phyloP scores from a whole-genome alignment of 1,284 basidiomycete genomes.

The Ustilago bromivora region DNA sequence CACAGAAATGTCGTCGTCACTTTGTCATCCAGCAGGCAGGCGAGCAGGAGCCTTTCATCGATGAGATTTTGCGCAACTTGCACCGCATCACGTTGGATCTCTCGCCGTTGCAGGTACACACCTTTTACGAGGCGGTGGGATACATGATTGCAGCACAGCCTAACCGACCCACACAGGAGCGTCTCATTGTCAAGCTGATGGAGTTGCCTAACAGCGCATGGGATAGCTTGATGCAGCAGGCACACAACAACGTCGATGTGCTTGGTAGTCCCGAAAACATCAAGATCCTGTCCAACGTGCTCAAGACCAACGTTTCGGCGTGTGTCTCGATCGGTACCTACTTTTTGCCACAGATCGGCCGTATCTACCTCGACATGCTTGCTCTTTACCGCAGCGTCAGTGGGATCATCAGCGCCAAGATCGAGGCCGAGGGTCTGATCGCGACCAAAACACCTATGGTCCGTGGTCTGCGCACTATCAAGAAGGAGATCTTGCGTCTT shows the following conservation, averaged over 20 bases:
- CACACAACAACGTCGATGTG: constrained; percentile 91
- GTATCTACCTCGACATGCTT: constrained; percentile 98
- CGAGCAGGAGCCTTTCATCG: constrained; percentile 96
- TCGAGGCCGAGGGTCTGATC: constrained; percentile 81
- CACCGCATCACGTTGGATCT: constrained; percentile 96
- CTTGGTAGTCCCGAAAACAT: constrained; percentile 92
- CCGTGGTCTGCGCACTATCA: constrained; percentile 92
- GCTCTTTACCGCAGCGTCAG: constrained; percentile 98
- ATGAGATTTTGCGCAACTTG: constrained; percentile 92
- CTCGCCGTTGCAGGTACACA: constrained; percentile 84
- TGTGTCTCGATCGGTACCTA: constrained; percentile 97
- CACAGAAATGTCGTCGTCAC: constrained; percentile 96
- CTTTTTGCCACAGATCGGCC: constrained; percentile 94
- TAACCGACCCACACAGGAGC: constrained; percentile 96
- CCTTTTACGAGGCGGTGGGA: constrained; percentile 85
- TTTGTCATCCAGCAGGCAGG: constrained; percentile 99
- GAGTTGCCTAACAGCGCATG: constrained; percentile 97
- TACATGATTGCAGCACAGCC: constrained; percentile 99
- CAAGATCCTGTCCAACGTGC: constrained; percentile 94
- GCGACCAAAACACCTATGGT: constrained; percentile 98
- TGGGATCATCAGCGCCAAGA: constrained; percentile 94
- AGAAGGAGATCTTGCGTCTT: constrained; percentile 94
- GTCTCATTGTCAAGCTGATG: constrained; percentile 94
- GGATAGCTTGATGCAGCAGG: constrained; percentile 97
- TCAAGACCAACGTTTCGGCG: constrained; percentile 98